Evolutionary conservation across 768 basidiomycete species (phyloP), one percentile per base, ranked within the genome.

Genomic region (Rubroboletus satanas): DNA sequence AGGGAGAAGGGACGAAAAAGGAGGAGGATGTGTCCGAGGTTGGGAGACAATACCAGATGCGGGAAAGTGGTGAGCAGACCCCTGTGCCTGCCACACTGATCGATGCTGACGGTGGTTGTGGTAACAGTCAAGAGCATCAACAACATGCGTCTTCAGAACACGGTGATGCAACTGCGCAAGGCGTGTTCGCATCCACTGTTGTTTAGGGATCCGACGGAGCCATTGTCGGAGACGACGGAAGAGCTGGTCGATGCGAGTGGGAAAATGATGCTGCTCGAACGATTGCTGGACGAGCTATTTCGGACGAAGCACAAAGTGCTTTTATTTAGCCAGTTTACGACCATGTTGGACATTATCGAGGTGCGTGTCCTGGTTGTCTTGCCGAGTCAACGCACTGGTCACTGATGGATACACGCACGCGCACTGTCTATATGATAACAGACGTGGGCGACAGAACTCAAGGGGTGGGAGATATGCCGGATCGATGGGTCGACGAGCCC

Each of bases 151-250:
- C 79, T 99, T 15, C 93, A 98, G 68, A 99, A 98, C 65, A 82
- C 85, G 11, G 85, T 98, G 54, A 98, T 99, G 96, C 96, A 98
- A 68, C 79, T 98, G 5, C 90, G 96, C 51, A 98, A 98, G 78
- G 90, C 94, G 2, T 93, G 92, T 74, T 93, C 89, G 14, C 93
- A 98, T 71, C 94, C 95, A 0, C 90, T 90, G 75, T 73, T 93
- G 7, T 95, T 96, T 66, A 85, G 90, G 60, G 68, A 71, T 23
- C 58, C 57, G 4, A 35, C 49, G 28, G 57, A 61, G 29, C 51
- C 32, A 7, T 38, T 60, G 29, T 81, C 81, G 0, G 75, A 87
- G 41, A 71, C 95, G 37, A 84, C 90, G 60, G 85, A 90, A 26
- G 85, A 94, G 62, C 76, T 98, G 32, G 83, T 95, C 26, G 85